Conservation (phyloP, 495 filamentous ascomycete genomes). For the Penicillium macrosclerotiorum region DNA sequence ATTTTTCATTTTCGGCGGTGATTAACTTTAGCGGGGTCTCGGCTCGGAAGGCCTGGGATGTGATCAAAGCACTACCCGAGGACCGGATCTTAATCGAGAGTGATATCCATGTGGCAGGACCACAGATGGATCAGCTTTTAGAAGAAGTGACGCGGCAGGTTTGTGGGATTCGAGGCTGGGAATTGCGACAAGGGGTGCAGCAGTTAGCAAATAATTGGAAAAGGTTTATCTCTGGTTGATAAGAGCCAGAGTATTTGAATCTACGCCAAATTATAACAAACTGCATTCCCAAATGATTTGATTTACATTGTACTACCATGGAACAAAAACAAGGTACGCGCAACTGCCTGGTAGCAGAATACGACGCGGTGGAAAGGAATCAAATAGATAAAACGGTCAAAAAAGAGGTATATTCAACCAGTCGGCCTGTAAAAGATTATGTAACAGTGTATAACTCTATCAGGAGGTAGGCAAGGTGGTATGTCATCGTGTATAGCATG, state of each 20-base stretch:
- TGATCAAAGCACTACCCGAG: constrained; percentile 73
- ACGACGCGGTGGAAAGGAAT: background rate
- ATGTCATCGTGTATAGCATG: constrained; percentile 23
- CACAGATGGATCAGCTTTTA: constrained; percentile 73
- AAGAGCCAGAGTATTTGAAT: no score
- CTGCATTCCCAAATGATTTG: no score
- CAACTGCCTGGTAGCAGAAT: background rate
- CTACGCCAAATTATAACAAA: no score
- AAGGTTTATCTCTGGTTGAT: constrained; percentile 69
- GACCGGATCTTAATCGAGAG: constrained; percentile 83
- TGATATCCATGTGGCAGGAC: constrained; percentile 83
- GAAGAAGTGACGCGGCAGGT: constrained; percentile 71
- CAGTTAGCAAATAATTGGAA: constrained; percentile 76
- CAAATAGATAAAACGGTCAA: background rate
- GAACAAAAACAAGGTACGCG: no score
- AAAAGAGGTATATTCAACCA: background rate
- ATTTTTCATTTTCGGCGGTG: constrained; percentile 81
- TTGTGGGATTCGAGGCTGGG: constrained; percentile 77
- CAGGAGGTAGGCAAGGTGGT: constrained; percentile 6
- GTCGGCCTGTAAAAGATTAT: constrained; percentile 12
- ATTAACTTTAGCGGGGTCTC: constrained; percentile 72
- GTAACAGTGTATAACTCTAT: constrained; percentile 26
- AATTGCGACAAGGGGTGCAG: constrained; percentile 65
- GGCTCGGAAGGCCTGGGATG: constrained; percentile 52
- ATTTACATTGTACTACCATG: no score